Base-by-base conservation (phyloP, 345 rosid genomes). In the Arabidopsis suecica region DNA sequence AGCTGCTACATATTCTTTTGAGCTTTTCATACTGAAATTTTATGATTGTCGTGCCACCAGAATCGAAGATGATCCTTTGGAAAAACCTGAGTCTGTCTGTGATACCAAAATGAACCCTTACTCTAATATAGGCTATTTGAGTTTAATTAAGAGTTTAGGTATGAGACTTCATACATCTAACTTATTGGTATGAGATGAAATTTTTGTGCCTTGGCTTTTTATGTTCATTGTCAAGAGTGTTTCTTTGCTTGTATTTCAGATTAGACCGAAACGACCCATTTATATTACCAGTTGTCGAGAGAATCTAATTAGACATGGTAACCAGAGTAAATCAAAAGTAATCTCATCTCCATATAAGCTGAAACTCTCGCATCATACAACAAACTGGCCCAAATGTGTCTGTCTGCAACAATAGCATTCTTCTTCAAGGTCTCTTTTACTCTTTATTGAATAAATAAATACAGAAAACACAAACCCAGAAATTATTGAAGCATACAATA, bases 401-500 rank as follows among this genome's bases (percentile, higher is more conserved):
- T 28, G 10, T 73, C 20, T 74, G 65, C 16, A 75, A 33, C 75
- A 59, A 32, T 30, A 47, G 49, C 71, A 50, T 30, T 68, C 40
- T 50, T 68, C 48, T 55, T 32, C 40, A 2, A 61, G 49, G 49
- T 33, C 59, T 61, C 55, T 32, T 76, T 76, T 40, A 23, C 59
- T 61, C 55, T 32, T 76, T 76, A 76, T 76, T 69, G 23, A 9
- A 68, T 49, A 75, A 66, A 66, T 59, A 48, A 75, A 59, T 75
- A 61, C 63, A 68, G 41, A 28, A 28, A 9, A 62, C 37, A 40
- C 14, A 41, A 41, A 6, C 32, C 65, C 75, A 54, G 64, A 54
- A 61, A 41, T 62, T 54, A 69, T 69, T 76, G 12, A 76, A 44
- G 23, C 44, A 53, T 62, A 76, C 56, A 69, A 47, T 36, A 55